phyloP scores from a whole-genome alignment of 768 basidiomycete genomes.

The Lenzites betulinus region DNA sequence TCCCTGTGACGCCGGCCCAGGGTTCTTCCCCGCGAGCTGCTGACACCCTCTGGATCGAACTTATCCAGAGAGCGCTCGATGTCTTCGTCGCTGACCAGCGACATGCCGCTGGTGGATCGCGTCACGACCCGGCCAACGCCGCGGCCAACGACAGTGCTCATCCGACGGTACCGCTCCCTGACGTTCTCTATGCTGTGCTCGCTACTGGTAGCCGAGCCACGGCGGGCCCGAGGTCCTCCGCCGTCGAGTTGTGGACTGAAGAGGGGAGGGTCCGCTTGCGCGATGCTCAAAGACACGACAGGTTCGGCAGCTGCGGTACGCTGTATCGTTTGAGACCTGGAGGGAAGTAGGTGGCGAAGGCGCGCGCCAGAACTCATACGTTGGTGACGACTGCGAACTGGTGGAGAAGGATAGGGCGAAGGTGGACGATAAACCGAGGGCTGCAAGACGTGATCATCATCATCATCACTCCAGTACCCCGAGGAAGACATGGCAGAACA shows the following conservation, averaged over 20 bases:
- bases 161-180: constrained; percentile 6
- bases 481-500: constrained; percentile 4
- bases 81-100: constrained; percentile 22
- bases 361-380: not conserved
- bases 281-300: constrained; percentile 19
- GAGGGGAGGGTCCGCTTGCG: constrained; percentile 10
- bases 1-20: not conserved
- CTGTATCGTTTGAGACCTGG: constrained; percentile 3
- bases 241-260: constrained; percentile 5
- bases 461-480: not conserved
- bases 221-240: not conserved
- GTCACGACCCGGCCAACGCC: constrained; percentile 14
- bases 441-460: not conserved
- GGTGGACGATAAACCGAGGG: constrained; percentile 1
- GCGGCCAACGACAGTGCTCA: constrained; percentile 16
- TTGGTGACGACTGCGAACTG: not conserved
- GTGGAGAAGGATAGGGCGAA: not conserved
- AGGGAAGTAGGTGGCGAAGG: not conserved
- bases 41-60: not conserved
- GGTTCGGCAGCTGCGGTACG: constrained; percentile 14
- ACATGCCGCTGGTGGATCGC: not conserved
- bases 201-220: constrained; percentile 10
- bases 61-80: constrained; percentile 22
- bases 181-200: not conserved
- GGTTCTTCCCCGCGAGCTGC: not conserved